phyloP scores from a whole-genome alignment of 2,329 filamentous ascomycete species.

The Pezicula carpinea region DNA sequence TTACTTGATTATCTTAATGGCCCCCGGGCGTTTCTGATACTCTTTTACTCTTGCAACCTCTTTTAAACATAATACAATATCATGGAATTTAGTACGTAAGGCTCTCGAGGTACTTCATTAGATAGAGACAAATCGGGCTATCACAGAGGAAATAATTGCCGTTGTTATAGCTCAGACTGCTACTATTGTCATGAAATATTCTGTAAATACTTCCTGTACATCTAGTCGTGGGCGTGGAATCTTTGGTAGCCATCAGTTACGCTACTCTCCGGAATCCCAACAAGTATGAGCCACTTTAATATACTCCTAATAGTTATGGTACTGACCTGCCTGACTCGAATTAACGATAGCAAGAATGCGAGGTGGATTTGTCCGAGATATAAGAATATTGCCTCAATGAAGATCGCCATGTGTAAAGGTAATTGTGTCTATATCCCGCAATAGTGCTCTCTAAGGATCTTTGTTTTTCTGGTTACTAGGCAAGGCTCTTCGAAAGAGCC shows the following conservation, averaged over 20 bases:
- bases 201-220: too few species aligned
- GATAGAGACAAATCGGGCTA: too few species aligned
- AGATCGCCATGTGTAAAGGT: constrained; percentile 32
- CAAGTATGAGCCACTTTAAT: constrained; percentile 22
- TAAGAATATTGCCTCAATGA: constrained; percentile 29
- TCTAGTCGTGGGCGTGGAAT: too few species aligned
- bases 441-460: constrained; percentile 19
- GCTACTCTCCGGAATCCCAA: constrained; percentile 8
- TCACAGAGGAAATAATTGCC: too few species aligned
- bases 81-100: too few species aligned
- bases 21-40: too few species aligned
- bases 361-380: constrained; percentile 18
- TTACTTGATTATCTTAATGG: too few species aligned
- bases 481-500: constrained; percentile 15
- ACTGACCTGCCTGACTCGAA: constrained; percentile 33
- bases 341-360: constrained; percentile 28
- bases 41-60: too few species aligned
- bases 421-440: constrained; percentile 26
- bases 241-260: constrained; percentile 4
- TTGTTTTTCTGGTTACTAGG: constrained; percentile 18
- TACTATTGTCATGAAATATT: too few species aligned
- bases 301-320: constrained; percentile 31
- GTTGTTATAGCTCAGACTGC: too few species aligned
- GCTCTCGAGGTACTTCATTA: too few species aligned
- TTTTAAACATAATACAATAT: too few species aligned